Evolutionary conservation across 2,329 filamentous ascomycete species (phyloP).

Genomic region (Lasiodiplodia gonubiensis): DNA sequence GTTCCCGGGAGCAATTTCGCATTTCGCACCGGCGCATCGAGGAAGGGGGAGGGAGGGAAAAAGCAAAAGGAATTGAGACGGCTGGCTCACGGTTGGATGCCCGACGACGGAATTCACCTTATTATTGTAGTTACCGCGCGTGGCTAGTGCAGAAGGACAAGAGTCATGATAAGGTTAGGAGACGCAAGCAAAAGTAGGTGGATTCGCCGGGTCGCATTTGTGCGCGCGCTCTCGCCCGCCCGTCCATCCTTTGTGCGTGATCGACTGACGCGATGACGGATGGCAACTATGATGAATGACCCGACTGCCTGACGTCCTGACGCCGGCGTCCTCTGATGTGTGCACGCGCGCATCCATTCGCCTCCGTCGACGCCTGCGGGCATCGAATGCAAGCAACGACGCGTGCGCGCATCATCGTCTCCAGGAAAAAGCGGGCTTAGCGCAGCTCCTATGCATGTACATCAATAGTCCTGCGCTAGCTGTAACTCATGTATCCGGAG

Average conservation of each 20-base stretch:
- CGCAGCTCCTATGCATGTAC: background rate
- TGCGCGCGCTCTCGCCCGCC: background rate
- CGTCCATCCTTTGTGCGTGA: too few relatives aligned
- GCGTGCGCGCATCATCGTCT: background rate
- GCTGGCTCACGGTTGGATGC: constrained; percentile 2
- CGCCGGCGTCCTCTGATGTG: background rate
- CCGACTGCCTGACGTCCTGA: background rate
- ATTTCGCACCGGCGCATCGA: background rate
- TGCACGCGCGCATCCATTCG: background rate
- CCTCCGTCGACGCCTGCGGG: background rate
- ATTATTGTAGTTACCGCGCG: background rate
- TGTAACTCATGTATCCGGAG: background rate
- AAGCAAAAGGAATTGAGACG: background rate
- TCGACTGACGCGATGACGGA: background rate
- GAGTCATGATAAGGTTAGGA: background rate
- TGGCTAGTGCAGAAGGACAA: background rate
- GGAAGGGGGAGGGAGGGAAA: background rate
- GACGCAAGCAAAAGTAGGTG: background rate
- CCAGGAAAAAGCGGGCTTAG: background rate
- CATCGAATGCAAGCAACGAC: background rate
- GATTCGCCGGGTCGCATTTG: background rate
- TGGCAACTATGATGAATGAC: background rate
- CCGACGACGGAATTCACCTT: background rate
- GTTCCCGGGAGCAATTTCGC: background rate
- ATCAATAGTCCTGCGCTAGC: background rate